phyloP scores from a whole-genome alignment of 164 flowering plant species.

The Tetracentron sinense region DNA sequence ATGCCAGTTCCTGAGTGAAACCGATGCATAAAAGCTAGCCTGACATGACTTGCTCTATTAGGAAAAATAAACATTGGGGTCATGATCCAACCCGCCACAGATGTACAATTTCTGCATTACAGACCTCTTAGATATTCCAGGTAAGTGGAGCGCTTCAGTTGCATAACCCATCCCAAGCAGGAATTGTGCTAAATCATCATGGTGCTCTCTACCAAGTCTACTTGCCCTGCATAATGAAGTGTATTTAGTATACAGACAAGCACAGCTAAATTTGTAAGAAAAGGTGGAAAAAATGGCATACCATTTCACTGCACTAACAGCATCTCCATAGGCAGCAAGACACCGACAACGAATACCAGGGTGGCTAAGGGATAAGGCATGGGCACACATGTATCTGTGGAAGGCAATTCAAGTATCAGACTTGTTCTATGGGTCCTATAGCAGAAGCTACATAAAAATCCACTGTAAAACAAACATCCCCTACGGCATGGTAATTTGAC shows the following conservation, averaged over 20 bases:
- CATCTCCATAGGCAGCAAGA: conserved; percentile 99
- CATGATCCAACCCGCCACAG: neutral
- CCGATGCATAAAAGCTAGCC: too few relatives aligned
- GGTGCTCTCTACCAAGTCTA: conserved; percentile 98
- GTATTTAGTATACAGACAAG: neutral
- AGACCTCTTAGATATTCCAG: conserved; percentile 97
- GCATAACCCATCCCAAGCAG: conserved; percentile 99
- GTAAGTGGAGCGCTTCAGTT: conserved; percentile 95
- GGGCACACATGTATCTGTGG: conserved; percentile 91
- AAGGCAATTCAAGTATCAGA: conserved; percentile 6
- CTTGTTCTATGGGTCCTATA: neutral
- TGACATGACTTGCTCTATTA: too few relatives aligned
- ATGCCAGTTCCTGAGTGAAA: too few relatives aligned
- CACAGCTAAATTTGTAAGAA: neutral
- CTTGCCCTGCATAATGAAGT: conserved; percentile 68
- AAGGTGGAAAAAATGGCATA: conserved; percentile 10
- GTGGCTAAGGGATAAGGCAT: conserved; percentile 91
- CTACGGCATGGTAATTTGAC: too few relatives aligned
- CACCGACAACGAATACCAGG: conserved; percentile 99
- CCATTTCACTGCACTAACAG: conserved; percentile 99
- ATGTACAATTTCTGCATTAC: neutral
- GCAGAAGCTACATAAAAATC: neutral
- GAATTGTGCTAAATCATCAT: conserved; percentile 96
- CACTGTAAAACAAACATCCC: neutral
- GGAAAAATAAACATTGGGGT: neutral